These are phyloP conservation scores for Aspergillus sp. DNA, from an alignment of 2,329 filamentous ascomycete species.

Conservation along the genomic window DNA sequence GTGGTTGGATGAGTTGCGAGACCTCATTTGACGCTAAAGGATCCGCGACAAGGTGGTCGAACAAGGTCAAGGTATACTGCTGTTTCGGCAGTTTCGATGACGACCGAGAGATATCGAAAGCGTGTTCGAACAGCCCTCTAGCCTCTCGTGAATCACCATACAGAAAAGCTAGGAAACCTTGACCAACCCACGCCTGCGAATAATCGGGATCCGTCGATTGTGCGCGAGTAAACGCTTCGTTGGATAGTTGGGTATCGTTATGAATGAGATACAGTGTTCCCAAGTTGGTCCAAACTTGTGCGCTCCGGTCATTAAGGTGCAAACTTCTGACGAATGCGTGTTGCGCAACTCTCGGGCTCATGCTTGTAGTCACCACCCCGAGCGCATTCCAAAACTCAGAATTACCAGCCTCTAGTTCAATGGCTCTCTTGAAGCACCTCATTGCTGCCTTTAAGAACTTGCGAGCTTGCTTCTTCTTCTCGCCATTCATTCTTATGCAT, in stretches of 20 bases:
- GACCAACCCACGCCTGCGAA: constrained; percentile 88
- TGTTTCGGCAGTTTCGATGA: constrained; percentile 71
- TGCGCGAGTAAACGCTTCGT: constrained; percentile 82
- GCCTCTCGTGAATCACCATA: constrained; percentile 75
- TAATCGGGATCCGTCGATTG: constrained; percentile 96
- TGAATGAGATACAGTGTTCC: constrained; percentile 83
- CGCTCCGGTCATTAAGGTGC: constrained; percentile 86
- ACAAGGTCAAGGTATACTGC: constrained; percentile 77
- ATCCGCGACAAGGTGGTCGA: constrained; percentile 72
- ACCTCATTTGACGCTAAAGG: constrained; percentile 54
- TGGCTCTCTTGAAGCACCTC: constrained; percentile 89
- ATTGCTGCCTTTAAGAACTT: constrained; percentile 77
- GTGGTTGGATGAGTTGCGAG: constrained; percentile 71
- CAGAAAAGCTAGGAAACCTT: constrained; percentile 79
- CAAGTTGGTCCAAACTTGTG: constrained; percentile 85
- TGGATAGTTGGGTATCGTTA: constrained; percentile 80
- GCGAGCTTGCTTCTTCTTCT: constrained; percentile 56
- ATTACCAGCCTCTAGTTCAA: constrained; percentile 92
- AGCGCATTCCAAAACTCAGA: constrained; percentile 96
- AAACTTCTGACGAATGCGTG: constrained; percentile 90
- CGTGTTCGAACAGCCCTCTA: constrained; percentile 83
- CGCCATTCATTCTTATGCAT: constrained; percentile 51
- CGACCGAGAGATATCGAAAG: constrained; percentile 85
- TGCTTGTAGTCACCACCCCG: constrained; percentile 81
- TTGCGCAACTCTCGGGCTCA: constrained; percentile 85